phyloP scores from a whole-genome alignment of 1,284 basidiomycete species.

The Cutaneotrichosporon sp. region DNA sequence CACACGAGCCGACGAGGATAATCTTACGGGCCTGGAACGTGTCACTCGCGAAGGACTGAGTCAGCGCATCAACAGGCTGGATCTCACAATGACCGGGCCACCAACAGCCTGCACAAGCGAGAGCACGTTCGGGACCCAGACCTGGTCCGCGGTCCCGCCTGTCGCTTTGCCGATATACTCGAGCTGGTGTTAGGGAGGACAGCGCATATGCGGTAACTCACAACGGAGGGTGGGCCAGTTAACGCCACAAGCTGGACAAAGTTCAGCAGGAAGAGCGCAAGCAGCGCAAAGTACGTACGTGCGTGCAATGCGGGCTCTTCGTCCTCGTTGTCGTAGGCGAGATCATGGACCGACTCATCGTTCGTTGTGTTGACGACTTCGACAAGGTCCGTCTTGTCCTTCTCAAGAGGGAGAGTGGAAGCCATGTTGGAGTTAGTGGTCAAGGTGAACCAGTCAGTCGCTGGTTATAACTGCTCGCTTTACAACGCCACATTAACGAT shows the following conservation, averaged over 20 bases:
- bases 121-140: constrained; percentile 17
- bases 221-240: constrained; percentile 8
- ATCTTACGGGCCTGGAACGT: constrained; percentile 22
- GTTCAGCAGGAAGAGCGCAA: constrained; percentile 13
- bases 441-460: not conserved
- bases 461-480: too few species aligned
- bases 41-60: constrained; percentile 19
- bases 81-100: constrained; percentile 14
- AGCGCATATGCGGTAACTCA: not conserved
- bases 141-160: not conserved
- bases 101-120: constrained; percentile 19
- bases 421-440: not conserved
- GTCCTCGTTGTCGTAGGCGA: constrained; percentile 11
- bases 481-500: too few species aligned
- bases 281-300: constrained; percentile 11
- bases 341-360: not conserved
- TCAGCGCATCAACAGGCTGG: not conserved
- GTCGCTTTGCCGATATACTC: constrained; percentile 16
- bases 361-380: not conserved
- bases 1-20: constrained; percentile 10
- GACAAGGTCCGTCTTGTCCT: not conserved
- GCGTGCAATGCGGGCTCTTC: constrained; percentile 11
- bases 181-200: constrained; percentile 4
- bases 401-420: not conserved
- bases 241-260: constrained; percentile 13